Base-by-base conservation (phyloP, 2,329 filamentous ascomycete genomes). In the Calonectria fujianensis region DNA sequence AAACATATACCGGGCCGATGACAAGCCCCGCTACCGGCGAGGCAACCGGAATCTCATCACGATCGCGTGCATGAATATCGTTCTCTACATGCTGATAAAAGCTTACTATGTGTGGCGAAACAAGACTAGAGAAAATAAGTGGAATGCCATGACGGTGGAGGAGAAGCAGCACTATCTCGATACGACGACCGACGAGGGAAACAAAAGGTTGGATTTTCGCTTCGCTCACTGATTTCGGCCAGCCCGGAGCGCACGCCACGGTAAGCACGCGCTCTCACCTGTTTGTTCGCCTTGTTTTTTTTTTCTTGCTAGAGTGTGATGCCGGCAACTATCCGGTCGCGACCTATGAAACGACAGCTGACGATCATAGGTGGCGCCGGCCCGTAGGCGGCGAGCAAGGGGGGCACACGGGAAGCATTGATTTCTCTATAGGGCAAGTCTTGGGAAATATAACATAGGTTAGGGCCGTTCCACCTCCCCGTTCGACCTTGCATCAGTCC, bases 1-100 rank as follows among this genome's bases (percentile, higher is more conserved):
- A 0, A 87, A 89, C 66, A 88, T 90, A 64, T 90, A 89, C 79
- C 85, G 88, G 27, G 81, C 85, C 72, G 84, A 89, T 71, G 86
- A 89, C 64, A 82, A 83, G 68, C 88, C 87, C 2, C 81, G 85
- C 10, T 89, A 79, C 51, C 74, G 85, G 27, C 84, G 85, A 4
- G 89, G 89, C 0, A 91, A 91, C 74, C 85, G 85, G 68, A 74
- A 79, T 9, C 68, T 82, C 14, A 73, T 81, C 20, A 73, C 67
- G 5, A 77, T 83, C 3, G 76, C 77, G 3, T 79, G 77, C 50
- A 68, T 82, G 39, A 81, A 82, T 59, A 68, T 79, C 11, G 71
- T 75, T 8, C 64, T 89, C 3, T 90, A 90, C 74, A 72, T 82
- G 18, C 73, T 83, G 2, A 80, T 84, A 29, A 88, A 88, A 76